These are phyloP conservation scores for Colletotrichum sp. DNA, from an alignment of 2,329 filamentous ascomycete species.

Conservation along the genomic window DNA sequence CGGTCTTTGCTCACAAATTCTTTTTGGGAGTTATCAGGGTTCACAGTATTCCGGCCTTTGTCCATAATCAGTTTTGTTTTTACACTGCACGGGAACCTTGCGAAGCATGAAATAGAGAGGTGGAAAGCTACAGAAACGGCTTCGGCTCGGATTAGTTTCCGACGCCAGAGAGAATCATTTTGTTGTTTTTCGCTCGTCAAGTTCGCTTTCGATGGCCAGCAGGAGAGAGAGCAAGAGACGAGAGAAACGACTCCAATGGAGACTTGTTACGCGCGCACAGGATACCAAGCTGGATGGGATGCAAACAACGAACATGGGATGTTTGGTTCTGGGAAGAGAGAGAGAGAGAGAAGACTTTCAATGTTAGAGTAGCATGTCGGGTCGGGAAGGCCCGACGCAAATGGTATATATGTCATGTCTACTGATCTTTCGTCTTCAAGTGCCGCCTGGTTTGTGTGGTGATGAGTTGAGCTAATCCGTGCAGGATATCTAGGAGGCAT, in stretches of 20 bases:
- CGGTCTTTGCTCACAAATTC: conserved; percentile 4
- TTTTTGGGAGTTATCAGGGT: conserved; percentile 18
- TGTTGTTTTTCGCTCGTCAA: not conserved
- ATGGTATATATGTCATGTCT: conserved; percentile 13
- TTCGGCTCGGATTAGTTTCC: not conserved
- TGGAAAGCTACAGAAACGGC: conserved; percentile 19
- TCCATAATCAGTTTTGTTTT: conserved; percentile 18
- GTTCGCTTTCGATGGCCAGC: not conserved
- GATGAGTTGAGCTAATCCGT: not conserved
- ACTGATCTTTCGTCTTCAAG: not conserved
- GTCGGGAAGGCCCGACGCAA: not conserved
- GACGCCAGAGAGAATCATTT: not conserved
- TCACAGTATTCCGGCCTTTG: conserved; percentile 16
- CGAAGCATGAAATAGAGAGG: conserved; percentile 19
- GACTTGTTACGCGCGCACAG: not conserved
- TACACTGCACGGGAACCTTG: conserved; percentile 8
- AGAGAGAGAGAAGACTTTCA: not conserved
- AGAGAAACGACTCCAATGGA: not conserved
- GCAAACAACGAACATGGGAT: not conserved
- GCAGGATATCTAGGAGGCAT: not conserved
- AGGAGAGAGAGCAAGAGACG: not conserved
- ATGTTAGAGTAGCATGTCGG: conserved; percentile 11
- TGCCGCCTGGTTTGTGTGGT: not conserved
- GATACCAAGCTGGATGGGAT: not conserved
- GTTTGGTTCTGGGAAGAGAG: not conserved